Evolutionary conservation across 768 basidiomycete genomes (phyloP), one percentile per base, ranked within the genome.

Genomic region (Xerocomellus chrysenteron): DNA sequence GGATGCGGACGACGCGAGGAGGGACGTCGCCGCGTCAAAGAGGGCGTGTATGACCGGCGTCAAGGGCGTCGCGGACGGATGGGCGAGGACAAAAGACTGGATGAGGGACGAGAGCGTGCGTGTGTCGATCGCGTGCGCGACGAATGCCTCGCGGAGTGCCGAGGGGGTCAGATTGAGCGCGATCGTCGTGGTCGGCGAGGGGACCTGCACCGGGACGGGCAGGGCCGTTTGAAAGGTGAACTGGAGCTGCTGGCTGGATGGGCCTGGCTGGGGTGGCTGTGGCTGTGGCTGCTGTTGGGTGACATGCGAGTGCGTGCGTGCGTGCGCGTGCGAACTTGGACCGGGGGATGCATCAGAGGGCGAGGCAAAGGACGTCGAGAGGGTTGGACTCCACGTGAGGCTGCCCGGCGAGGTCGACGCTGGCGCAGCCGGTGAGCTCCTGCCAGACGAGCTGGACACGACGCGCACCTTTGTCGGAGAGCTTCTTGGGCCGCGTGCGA

Each of bases 61-160:
- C 14, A 86, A 73, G 2, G 83, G 79, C 0, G 80, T 80, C 3
- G 76, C 65, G 0, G 80, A 82, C 2, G 81, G 79, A 55, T 82
- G 76, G 5, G 78, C 72, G 19, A 76, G 65, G 36, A 76, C 77
- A 54, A 75, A 83, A 19, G 74, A 73, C 54, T 82, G 80, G 37
- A 85, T 80, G 73, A 84, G 79, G 39, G 79, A 77, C 14, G 84
- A 78, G 19, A 86, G 70, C 4, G 78, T 79, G 1, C 76, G 67
- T 0, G 78, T 55, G 59, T 85, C 82, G 47, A 83, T 59, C 11
- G 74, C 76, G 47, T 69, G 77, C 0, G 65, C 50, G 35, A 64
- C 49, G 37, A 71, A 69, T 16, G 73, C 71, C 10, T 75, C 73
- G 30, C 68, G 70, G 28, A 74, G 58, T 28, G 70, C 63, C 0